Evolutionary conservation across 441 rosid genomes (phyloP).

Genomic region (Gossypium gossypioides): DNA sequence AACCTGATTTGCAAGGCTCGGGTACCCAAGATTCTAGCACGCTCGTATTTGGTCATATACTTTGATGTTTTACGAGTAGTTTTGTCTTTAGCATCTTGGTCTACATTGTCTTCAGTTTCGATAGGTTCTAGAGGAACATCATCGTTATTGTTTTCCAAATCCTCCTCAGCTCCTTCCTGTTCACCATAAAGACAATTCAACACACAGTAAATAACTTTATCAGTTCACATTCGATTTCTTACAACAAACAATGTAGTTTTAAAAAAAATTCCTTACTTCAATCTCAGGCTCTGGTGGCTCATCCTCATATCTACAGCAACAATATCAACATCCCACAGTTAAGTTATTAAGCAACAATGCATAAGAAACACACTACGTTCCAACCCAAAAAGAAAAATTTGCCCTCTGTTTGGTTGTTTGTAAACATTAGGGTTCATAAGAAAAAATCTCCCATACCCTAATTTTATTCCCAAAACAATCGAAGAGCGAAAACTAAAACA

Average conservation of each 20-base stretch:
- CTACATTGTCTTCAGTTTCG: background rate
- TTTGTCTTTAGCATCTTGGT: slow-evolving; percentile 13
- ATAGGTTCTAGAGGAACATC: background rate
- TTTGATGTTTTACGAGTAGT: slow-evolving; percentile 54
- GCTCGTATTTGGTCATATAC: slow-evolving; percentile 75
- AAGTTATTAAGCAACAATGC: background rate
- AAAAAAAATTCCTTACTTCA: slow-evolving; percentile 34
- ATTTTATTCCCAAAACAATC: background rate
- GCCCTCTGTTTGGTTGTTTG: background rate
- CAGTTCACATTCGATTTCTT: background rate
- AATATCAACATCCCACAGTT: background rate
- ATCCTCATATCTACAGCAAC: slow-evolving; percentile 58
- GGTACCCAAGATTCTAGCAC: slow-evolving; percentile 79
- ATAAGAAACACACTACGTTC: background rate
- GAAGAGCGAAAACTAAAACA: background rate
- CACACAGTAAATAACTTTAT: background rate
- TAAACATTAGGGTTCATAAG: background rate
- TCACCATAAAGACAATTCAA: background rate
- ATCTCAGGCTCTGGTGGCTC: slow-evolving; percentile 79
- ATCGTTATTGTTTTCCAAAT: background rate
- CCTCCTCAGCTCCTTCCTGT: background rate
- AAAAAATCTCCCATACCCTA: background rate
- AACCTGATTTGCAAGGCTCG: slow-evolving; percentile 80
- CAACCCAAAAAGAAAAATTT: background rate
- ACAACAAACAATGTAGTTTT: background rate